Evolutionary conservation across 306 rosid species (phyloP).

Genomic region (Vigna hirtella): DNA sequence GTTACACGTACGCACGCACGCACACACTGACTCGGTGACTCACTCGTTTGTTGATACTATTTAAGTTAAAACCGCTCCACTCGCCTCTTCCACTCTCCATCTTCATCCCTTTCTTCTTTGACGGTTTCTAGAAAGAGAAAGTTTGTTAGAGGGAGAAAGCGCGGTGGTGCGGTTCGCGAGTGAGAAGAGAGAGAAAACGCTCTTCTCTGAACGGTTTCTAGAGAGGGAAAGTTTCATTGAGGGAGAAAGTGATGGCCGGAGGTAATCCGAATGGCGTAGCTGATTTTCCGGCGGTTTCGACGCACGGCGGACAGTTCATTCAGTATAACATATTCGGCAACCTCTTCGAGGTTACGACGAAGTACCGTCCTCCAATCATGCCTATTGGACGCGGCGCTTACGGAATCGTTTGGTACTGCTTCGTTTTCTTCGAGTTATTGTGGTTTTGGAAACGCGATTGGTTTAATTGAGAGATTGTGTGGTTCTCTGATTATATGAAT

Average conservation of each 20-base stretch:
- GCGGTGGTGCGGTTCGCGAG: neutral
- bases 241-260: slow-evolving; percentile 59
- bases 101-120: neutral
- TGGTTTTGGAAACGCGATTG: neutral
- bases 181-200: neutral
- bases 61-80: slow-evolving; percentile 35
- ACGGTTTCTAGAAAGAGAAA: slow-evolving; percentile 47
- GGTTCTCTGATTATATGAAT: slow-evolving; percentile 1
- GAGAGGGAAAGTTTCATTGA: slow-evolving; percentile 38
- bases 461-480: neutral
- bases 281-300: slow-evolving; percentile 73
- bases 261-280: slow-evolving; percentile 51
- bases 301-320: slow-evolving; percentile 82
- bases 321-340: slow-evolving; percentile 92
- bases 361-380: slow-evolving; percentile 94
- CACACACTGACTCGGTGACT: slow-evolving; percentile 34
- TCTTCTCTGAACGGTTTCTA: slow-evolving; percentile 31
- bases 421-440: slow-evolving; percentile 1
- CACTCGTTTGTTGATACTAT: slow-evolving; percentile 9
- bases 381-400: slow-evolving; percentile 98
- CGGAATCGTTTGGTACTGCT: slow-evolving; percentile 88
- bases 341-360: slow-evolving; percentile 79
- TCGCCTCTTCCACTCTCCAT: slow-evolving; percentile 39
- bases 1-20: neutral
- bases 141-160: slow-evolving; percentile 34